A percentile compares a stretch with the other conserved stretches of the same genome.
phyloP scores from a whole-genome alignment of 768 basidiomycete species.

The Boletus tomentosulus region DNA sequence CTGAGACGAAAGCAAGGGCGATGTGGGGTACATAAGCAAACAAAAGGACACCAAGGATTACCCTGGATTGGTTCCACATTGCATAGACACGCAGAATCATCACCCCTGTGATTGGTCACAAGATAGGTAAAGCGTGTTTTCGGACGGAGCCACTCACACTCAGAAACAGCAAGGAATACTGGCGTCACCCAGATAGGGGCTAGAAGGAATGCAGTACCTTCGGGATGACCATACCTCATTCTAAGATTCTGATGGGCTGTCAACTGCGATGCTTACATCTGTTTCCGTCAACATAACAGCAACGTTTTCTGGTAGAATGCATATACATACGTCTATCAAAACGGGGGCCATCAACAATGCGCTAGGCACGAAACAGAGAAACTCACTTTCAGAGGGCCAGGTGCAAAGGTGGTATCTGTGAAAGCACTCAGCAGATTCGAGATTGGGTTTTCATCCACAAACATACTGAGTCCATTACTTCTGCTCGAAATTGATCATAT shows the following conservation, averaged over 20 bases:
- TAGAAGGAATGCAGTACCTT: neutral
- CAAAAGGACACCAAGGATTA: neutral
- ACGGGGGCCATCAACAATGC: neutral
- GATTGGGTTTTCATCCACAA: neutral
- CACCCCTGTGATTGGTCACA: neutral
- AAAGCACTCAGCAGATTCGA: neutral
- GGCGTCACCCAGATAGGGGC: neutral
- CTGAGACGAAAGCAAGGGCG: neutral
- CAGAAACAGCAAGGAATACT: neutral
- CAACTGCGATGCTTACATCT: slow-evolving; percentile 1
- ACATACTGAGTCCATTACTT: neutral
- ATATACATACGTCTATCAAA: neutral
- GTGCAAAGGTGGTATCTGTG: neutral
- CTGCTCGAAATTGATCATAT: neutral
- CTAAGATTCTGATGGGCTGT: neutral
- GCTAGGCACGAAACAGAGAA: neutral
- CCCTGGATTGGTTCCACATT: slow-evolving; percentile 1
- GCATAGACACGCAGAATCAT: slow-evolving; percentile 12
- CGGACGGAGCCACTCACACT: neutral
- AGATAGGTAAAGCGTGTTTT: too few species aligned
- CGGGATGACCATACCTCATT: neutral
- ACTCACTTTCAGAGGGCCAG: neutral
- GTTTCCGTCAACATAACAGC: neutral
- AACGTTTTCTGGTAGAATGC: neutral
- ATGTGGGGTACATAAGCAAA: neutral